Conservation (phyloP, 192 early-diverging fungal genomes). For the Dimargaris xerosporica region DNA sequence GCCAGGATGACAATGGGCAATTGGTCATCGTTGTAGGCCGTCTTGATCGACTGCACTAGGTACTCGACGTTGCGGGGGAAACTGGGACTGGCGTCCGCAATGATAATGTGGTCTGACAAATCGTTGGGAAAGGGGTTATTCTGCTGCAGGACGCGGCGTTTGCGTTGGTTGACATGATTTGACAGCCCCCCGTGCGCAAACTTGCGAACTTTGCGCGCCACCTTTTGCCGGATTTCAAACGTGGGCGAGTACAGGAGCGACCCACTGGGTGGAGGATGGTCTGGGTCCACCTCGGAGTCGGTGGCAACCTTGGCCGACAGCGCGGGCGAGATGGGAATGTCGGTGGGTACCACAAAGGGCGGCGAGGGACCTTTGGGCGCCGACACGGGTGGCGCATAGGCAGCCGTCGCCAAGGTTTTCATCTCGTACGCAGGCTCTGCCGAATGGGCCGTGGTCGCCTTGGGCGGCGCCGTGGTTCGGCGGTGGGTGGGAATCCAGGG, state of each 20-base stretch:
- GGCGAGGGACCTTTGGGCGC: too few relatives aligned
- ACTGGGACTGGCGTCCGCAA: slow-evolving; percentile 21
- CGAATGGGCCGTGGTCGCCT: too few relatives aligned
- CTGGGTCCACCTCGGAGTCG: not conserved
- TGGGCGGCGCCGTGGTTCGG: too few relatives aligned
- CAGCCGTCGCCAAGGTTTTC: too few relatives aligned
- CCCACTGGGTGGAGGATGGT: not conserved
- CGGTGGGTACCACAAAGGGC: slow-evolving; percentile 5
- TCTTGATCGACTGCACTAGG: slow-evolving; percentile 23
- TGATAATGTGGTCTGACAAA: slow-evolving; percentile 21
- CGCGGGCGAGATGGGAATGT: not conserved
- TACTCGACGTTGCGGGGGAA: slow-evolving; percentile 30
- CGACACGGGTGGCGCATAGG: too few relatives aligned
- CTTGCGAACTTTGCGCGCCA: not conserved
- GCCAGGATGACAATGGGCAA: slow-evolving; percentile 24
- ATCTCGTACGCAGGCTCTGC: too few relatives aligned
- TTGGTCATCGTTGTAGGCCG: slow-evolving; percentile 21
- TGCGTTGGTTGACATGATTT: not conserved
- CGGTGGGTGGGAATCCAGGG: too few relatives aligned
- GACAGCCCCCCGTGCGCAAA: too few relatives aligned
- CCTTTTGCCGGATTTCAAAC: slow-evolving; percentile 2
- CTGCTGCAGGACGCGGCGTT: not conserved
- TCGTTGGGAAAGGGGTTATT: slow-evolving; percentile 15
- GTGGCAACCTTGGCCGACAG: not conserved
- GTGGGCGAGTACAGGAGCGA: not conserved